Percentiles rank a stretch among this genome's conserved stretches.
Evolutionary conservation across 768 basidiomycete species (phyloP).

Genomic region (Lentinula lateritia): DNA sequence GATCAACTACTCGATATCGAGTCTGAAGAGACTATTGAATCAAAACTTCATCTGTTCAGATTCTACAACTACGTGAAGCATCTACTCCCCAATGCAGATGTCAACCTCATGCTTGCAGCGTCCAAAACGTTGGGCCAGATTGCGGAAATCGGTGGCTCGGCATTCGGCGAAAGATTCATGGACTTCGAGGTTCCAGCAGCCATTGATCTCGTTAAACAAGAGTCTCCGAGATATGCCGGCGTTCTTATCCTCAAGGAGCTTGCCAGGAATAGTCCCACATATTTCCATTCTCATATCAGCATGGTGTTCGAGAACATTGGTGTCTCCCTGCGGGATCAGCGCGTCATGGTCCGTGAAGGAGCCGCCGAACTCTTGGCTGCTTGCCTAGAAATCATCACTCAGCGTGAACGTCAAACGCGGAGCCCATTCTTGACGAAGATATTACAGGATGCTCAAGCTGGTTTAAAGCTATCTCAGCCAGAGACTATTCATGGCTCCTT

Average conservation of each 20-base stretch:
- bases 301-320: slow-evolving; percentile 92
- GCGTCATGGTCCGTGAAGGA: slow-evolving; percentile 87
- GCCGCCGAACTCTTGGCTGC: slow-evolving; percentile 92
- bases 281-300: slow-evolving; percentile 85
- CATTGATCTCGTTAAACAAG: slow-evolving; percentile 73
- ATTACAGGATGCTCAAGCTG: slow-evolving; percentile 81
- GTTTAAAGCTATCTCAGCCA: slow-evolving; percentile 72
- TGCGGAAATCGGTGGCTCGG: slow-evolving; percentile 74
- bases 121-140: slow-evolving; percentile 91
- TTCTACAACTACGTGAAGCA: slow-evolving; percentile 93
- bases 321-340: slow-evolving; percentile 80
- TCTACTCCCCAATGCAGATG: slow-evolving; percentile 85
- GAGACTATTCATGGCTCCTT: slow-evolving; percentile 93
- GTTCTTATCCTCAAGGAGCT: slow-evolving; percentile 93
- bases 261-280: slow-evolving; percentile 79
- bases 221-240: slow-evolving; percentile 86
- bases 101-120: slow-evolving; percentile 90
- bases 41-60: slow-evolving; percentile 74
- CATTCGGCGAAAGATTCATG: slow-evolving; percentile 87
- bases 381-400: slow-evolving; percentile 82
- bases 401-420: slow-evolving; percentile 61
- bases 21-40: slow-evolving; percentile 76
- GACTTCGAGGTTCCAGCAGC: slow-evolving; percentile 84
- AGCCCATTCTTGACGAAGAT: slow-evolving; percentile 72
- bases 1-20: slow-evolving; percentile 76